A percentile compares a stretch with the other conserved stretches of the same genome.
Evolutionary conservation across 306 rosid species (phyloP).

Genomic region (Nissolia schottii): DNA sequence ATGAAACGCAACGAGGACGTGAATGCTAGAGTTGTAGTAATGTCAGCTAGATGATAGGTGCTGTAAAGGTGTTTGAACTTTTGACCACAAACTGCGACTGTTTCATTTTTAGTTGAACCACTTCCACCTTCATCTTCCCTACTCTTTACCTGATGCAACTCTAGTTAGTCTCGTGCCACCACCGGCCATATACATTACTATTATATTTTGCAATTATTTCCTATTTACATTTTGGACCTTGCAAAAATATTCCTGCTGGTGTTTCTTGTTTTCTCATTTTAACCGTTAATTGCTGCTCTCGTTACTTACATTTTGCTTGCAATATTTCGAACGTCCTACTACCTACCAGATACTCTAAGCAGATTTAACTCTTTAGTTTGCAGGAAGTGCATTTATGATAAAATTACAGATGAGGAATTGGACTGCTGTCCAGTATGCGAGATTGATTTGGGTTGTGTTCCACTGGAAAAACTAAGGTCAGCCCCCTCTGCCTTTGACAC

Average conservation of each 20-base stretch:
- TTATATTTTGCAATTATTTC: neutral
- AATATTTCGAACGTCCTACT: neutral
- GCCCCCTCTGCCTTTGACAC: neutral
- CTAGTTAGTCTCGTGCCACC: neutral
- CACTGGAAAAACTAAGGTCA: constrained; percentile 88
- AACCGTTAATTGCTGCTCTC: neutral
- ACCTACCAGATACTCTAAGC: neutral
- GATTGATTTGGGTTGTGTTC: constrained; percentile 72
- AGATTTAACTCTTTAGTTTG: constrained; percentile 64
- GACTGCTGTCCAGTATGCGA: constrained; percentile 83
- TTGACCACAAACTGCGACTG: constrained; percentile 26
- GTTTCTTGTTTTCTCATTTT: neutral
- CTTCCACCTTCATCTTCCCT: neutral
- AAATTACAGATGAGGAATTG: constrained; percentile 69
- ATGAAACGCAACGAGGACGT: neutral
- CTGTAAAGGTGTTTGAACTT: constrained; percentile 36
- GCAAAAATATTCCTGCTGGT: neutral
- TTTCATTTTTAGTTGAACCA: neutral
- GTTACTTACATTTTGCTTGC: neutral
- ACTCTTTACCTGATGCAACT: constrained; percentile 20
- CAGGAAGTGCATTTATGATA: constrained; percentile 88
- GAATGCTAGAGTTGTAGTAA: constrained; percentile 25
- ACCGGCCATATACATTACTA: neutral
- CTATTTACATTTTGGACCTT: constrained; percentile 15
- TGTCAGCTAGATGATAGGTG: too few relatives aligned